Evolutionary conservation across 129 eudicot genomes (phyloP), one percentile per base, ranked within the genome.

Genomic region (Lonicera japonica): DNA sequence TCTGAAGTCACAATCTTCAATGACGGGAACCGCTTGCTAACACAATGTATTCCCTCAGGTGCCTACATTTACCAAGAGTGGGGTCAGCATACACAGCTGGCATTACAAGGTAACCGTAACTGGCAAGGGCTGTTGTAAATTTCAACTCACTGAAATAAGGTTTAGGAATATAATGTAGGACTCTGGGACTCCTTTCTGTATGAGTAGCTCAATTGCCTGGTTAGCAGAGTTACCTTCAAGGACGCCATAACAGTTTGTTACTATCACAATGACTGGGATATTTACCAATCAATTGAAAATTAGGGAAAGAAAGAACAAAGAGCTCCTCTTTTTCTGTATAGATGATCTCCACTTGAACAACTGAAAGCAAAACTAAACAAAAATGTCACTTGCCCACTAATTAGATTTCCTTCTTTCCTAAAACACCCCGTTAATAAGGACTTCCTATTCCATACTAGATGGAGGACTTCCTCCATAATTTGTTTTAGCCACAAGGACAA

Each of bases 181-280:
- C 75, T 91, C 97, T 40, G 97, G 97, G 57, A 91, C 97, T 68
- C 97, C 97, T 77, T 91, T 91, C 69, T 82, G 94, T 73, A 91
- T 82, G 69, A 91, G 88, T 65, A 91, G 70, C 64, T 91, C 95
- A 67, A 91, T 91, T 75, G 97, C 95, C 78, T 91, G 97, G 63
- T 88, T 87, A 56, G 95, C 97, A 59, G 97, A 91, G 71, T 91
- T 91, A 74, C 97, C 97, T 91, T 66, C 79, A 73, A 57, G 61
- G 19, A 56, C 58, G 20, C 53, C 57, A 23, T 65, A 19, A 16
- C 22, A 9, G 29, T 16, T 40, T 67, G 55, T 56, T 11, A 56
- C 20, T 20, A 16, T 3, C 36, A 29, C 36, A 29, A 29, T 29
- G n/a, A 29, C 36, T 1, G 36, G 36, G 6, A 13, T 25, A 29